Evolutionary conservation across 163 green algal genomes (phyloP), one percentile per base, ranked within the genome.

Genomic region (Chlamydomonas reinhardtii): DNA sequence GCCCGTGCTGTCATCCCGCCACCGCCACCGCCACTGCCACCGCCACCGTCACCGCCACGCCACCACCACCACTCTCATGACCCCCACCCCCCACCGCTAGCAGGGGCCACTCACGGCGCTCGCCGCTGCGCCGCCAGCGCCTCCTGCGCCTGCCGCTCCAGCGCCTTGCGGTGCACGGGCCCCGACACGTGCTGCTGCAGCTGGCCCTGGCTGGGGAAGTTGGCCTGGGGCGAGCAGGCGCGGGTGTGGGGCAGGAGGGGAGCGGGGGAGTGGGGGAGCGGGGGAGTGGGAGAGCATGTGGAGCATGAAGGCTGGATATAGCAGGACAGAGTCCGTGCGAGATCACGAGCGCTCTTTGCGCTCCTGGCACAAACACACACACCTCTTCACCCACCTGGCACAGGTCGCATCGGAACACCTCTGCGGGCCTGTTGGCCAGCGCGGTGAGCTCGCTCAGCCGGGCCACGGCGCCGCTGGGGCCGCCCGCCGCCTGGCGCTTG

Each of bases 131-230:
- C 66, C 19, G 54, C 34, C 69, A 80, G 75, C 68, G 54, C 32
- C 54, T 85, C 66, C 37, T 77, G 54, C 69, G 35, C 16, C 76
- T 85, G 76, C 37, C 64, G 70, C 15, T 89, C 75, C 35, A 89
- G 8, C 22, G 84, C 76, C 37, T 82, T 82, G 22, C 84, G 84
- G 61, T 89, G 84, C 74, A 89, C 84, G 5, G 84, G 84, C n/a
- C 84, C 84, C 17, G 76, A 69, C 22, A 85, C 65, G 70, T 89
- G 84, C 84, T 89, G 84, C 76, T 68, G 37, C 29, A 86, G 27
- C 39, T 75, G 68, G 4, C 32, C 69, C 70, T 85, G 54, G 59
- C 84, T 89, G 71, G 66, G 29, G 76, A 89, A 89, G 56, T 15
- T 85, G 66, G 75, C 84, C 84, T 89, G 83, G 39, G 37, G 20